Percentiles rank a stretch among this genome's conserved stretches.
Evolutionary conservation across 2,329 filamentous ascomycete genomes (phyloP).

Genomic region (Shiraia sp.): DNA sequence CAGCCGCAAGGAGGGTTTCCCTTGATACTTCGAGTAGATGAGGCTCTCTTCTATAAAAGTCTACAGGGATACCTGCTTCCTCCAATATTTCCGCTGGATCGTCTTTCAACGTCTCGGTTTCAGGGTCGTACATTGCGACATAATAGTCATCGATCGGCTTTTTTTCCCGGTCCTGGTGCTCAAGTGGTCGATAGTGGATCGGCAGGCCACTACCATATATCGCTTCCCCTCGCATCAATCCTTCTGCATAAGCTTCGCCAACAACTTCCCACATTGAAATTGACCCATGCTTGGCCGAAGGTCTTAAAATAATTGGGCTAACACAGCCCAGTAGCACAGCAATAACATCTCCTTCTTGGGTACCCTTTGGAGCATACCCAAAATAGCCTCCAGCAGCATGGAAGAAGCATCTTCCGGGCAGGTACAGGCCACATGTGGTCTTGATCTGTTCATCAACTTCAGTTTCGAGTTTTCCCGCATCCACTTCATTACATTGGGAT

Average conservation of each 20-base stretch:
- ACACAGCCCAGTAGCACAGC: constrained; percentile 2
- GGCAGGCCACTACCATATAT: constrained; percentile 4
- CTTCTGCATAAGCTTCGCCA: neutral
- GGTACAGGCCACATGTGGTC: no score
- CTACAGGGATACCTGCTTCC: constrained; percentile 8
- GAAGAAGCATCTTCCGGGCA: no score
- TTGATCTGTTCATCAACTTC: no score
- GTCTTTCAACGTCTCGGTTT: neutral
- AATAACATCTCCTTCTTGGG: constrained; percentile 3
- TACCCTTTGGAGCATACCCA: neutral
- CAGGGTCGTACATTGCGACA: neutral
- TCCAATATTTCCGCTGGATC: constrained; percentile 7
- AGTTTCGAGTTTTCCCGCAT: no score
- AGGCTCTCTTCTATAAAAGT: constrained; percentile 2
- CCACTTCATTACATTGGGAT: no score
- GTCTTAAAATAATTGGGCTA: constrained; percentile 3
- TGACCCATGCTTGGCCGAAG: neutral
- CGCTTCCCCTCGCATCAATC: constrained; percentile 6
- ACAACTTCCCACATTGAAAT: constrained; percentile 4
- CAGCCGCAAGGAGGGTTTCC: constrained; percentile 6
- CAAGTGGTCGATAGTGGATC: neutral
- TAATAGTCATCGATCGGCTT: constrained; percentile 1
- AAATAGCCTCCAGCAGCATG: neutral
- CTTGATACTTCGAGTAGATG: constrained; percentile 3
- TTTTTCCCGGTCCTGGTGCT: neutral